A percentile compares a stretch with the other conserved stretches of the same genome.
Conservation (phyloP, 176 grass and related monocot species). For the Carex littledalei region DNA sequence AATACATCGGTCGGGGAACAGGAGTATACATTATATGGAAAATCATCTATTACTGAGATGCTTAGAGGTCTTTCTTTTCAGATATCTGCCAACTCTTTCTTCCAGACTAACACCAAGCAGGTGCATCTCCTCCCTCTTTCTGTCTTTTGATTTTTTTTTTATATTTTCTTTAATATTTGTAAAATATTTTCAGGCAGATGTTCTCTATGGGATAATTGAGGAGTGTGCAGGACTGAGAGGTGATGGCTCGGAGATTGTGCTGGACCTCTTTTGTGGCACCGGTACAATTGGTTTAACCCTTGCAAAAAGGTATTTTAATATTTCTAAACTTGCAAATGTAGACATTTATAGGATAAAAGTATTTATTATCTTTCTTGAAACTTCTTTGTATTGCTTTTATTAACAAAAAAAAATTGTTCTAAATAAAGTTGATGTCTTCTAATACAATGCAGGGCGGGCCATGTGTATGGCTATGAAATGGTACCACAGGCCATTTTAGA, state of each 20-base stretch:
- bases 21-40: constrained; percentile 86
- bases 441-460: constrained; percentile 50
- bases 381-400: background rate
- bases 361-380: constrained; percentile 1
- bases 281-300: constrained; percentile 94
- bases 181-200: constrained; percentile 47
- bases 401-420: background rate
- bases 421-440: constrained; percentile 1
- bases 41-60: constrained; percentile 71
- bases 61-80: constrained; percentile 96
- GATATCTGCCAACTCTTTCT: constrained; percentile 98
- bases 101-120: constrained; percentile 96
- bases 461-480: constrained; percentile 95
- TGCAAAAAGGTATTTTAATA: constrained; percentile 58
- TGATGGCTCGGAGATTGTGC: constrained; percentile 83
- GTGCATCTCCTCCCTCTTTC: constrained; percentile 25
- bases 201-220: constrained; percentile 84
- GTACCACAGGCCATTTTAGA: constrained; percentile 71
- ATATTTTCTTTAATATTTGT: background rate
- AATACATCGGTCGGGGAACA: constrained; percentile 84
- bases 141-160: constrained; percentile 5
- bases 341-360: background rate
- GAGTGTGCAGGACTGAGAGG: constrained; percentile 78
- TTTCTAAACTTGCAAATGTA: background rate
- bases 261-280: constrained; percentile 96